Evolutionary conservation across 2,329 filamentous ascomycete species (phyloP), one percentile per base, ranked within the genome.

Genomic region (Cladosporium sp.): DNA sequence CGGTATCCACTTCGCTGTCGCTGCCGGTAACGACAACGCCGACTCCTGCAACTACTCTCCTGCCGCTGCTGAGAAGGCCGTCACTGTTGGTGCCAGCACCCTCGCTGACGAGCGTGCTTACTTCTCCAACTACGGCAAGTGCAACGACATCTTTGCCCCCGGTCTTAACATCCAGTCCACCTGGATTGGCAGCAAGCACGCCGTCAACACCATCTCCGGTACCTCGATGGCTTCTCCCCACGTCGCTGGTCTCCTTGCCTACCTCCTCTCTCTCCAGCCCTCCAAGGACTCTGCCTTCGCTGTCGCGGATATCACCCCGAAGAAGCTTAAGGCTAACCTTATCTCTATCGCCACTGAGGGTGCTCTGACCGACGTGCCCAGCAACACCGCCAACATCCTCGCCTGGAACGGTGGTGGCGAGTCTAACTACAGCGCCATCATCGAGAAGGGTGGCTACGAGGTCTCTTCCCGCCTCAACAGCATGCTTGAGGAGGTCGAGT

Each of bases 61-160:
- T 53, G 94, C 93, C 65, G 88, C 92, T 57, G 90, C 94, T 62
- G 78, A 82, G 64, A 89, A 94, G 67, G 91, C 93, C 60, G 83
- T 98, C 69, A 98, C 93, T 52, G 93, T 98, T 57, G 94, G 92
- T 73, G 93, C 93, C 60, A 95, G 90, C 39, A 93, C 88, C 61
- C 82, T 98, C 53, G 83, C 86, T 65, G 93, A 98, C 69, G 88
- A 89, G 79, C 92, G 93, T 74, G 93, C 93, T 59, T 98, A 97
- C 83, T 98, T 98, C 84, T 98, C 94, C 83, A 98, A 98, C 87
- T 97, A 85, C 73, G 93, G 93, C 72, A 93, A 92, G 80, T 98
- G 93, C 82, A 95, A 92, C 70, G 93, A 98, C 74, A 95, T 98
- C 79, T 98, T 98, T 66, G 93, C 91, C 57, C 93, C 93, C 54